Evolutionary conservation across 495 filamentous ascomycete species (phyloP).

Genomic region (Hypoxylon fuscum): DNA sequence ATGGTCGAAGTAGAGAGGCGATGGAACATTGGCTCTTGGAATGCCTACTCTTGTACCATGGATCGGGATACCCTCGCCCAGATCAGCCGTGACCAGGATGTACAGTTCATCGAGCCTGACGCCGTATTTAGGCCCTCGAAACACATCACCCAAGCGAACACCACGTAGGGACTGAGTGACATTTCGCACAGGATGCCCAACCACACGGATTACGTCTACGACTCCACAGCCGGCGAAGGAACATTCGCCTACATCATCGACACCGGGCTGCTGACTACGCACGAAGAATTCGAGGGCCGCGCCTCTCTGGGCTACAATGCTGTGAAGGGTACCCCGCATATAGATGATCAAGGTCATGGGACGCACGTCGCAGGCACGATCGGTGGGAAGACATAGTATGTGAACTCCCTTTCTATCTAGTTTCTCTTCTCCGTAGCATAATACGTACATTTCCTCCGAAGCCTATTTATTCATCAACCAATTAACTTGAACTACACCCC

Average conservation of each 20-base stretch:
- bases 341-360: constrained; percentile 67
- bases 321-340: constrained; percentile 45
- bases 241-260: constrained; percentile 67
- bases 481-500: too few species aligned
- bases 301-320: constrained; percentile 64
- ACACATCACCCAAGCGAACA: constrained; percentile 53
- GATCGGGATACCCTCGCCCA: constrained; percentile 46
- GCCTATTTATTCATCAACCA: too few species aligned
- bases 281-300: constrained; percentile 65
- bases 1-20: constrained; percentile 44
- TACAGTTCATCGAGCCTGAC: constrained; percentile 40
- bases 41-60: constrained; percentile 52
- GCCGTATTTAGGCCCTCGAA: constrained; percentile 22
- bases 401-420: neutral
- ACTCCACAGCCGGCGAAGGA: constrained; percentile 61
- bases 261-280: constrained; percentile 60
- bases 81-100: constrained; percentile 51
- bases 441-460: neutral
- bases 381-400: constrained; percentile 49
- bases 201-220: constrained; percentile 65
- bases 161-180: constrained; percentile 66
- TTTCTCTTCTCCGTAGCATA: neutral
- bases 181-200: constrained; percentile 60
- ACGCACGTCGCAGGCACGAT: constrained; percentile 72
- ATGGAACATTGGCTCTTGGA: constrained; percentile 51